Evolutionary conservation across 768 basidiomycete genomes (phyloP), one percentile per base, ranked within the genome.

Genomic region (Mycena rosella): DNA sequence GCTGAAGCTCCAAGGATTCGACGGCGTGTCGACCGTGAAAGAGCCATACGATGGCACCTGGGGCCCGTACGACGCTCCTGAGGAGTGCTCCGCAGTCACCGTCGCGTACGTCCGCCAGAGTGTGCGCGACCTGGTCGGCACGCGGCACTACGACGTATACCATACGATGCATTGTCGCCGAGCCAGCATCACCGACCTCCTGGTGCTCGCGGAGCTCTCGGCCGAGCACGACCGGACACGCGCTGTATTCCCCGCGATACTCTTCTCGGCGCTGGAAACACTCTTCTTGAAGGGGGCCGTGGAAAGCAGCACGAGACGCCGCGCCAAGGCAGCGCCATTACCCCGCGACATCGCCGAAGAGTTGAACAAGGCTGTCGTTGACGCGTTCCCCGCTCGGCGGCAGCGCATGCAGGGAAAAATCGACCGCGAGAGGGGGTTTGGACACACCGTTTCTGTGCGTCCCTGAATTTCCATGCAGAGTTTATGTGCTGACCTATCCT

Each of bases 121-220:
- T 20, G 34, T 38, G 9, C 44, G 45, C 26, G 20, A 26, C 26
- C 36, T 63, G 20, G 62, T 49, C 24, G 62, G 54, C 36, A 49
- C 62, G 34, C 30, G 53, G 52, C 62, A 36, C 24, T 63, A 56
- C 54, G 54, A 63, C 47, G 54, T 63, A 24, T 56, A 13, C 62
- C 26, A 63, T 45, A 63, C 61, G 34, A 40, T 63, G 60, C 13
- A 36, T 7, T 27, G 34, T 30, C 15, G 17, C 5, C 6, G 11
- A 9, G 7, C 18, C 27, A 18, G 7, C 11, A 40, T 64, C 36
- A 22, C 9, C 22, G 48, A 64, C 47, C 36, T 64, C 22, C 48
- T 64, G n/a, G 63, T 51, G 20, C 20, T 64, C 26, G 55, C 55
- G 45, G 62, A 63, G 45, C 54, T 57, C 26, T 24, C 62, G 20